These are phyloP conservation scores for Picea sitchensis DNA, from an alignment of 75 land plant species.

Conservation along the genomic window DNA sequence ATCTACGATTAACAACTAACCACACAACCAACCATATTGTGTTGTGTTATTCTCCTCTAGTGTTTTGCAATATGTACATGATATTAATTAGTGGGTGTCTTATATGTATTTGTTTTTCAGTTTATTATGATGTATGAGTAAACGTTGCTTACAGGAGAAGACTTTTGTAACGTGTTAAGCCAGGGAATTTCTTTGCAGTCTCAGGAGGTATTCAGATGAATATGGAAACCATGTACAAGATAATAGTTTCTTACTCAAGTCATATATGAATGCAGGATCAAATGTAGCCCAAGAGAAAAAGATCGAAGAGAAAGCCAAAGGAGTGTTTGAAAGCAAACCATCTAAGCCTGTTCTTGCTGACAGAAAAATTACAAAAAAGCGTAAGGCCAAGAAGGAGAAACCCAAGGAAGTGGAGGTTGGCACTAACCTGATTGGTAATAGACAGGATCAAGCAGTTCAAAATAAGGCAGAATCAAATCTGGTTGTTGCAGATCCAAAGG, in stretches of 20 bases:
- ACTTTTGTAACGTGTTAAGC: not conserved
- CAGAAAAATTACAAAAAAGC: conserved; percentile 7
- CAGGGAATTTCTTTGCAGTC: not conserved
- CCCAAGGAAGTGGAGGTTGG: conserved; percentile 5
- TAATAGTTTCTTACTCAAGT: not conserved
- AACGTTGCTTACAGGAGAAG: not conserved
- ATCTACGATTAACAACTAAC: too few species aligned
- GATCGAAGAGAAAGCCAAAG: conserved; percentile 12
- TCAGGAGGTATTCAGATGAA: not conserved
- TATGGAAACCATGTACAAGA: not conserved
- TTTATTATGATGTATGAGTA: not conserved
- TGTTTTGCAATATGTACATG: too few species aligned
- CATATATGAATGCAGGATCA: not conserved
- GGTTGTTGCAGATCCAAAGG: conserved; percentile 16
- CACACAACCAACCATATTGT: too few species aligned
- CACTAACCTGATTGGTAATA: not conserved
- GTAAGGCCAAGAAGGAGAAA: conserved; percentile 21
- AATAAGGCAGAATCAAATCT: conserved; percentile 6
- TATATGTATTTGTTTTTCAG: too few species aligned
- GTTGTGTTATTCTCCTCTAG: too few species aligned
- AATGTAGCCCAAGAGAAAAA: not conserved
- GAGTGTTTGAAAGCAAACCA: conserved; percentile 2
- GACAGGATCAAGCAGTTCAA: not conserved
- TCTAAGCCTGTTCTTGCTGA: not conserved
- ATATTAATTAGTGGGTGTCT: too few species aligned